These are phyloP conservation scores for Oryza nivara DNA, from an alignment of 176 grass and related monocot genomes.

Conservation along the genomic window DNA sequence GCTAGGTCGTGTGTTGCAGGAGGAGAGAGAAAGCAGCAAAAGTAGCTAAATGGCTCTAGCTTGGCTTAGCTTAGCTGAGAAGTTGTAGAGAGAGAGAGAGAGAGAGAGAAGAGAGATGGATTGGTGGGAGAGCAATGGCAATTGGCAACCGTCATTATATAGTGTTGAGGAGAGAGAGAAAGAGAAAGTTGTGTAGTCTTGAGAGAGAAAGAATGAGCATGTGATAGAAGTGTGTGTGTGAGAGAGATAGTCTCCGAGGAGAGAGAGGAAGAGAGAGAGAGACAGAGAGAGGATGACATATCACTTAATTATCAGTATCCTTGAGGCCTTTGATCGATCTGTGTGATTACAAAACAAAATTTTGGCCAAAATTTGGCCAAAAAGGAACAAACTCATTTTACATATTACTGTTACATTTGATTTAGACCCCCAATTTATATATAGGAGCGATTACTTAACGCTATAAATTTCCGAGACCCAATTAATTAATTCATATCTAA, in stretches of 20 bases:
- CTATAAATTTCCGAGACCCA: too few species aligned
- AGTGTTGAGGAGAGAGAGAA: not conserved
- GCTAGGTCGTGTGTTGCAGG: not conserved
- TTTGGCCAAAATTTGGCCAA: too few species aligned
- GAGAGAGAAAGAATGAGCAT: conserved; percentile 12
- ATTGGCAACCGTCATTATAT: conserved; percentile 41
- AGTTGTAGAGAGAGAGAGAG: conserved; percentile 2
- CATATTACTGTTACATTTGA: too few species aligned
- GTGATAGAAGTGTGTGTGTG: conserved; percentile 21
- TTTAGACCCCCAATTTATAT: too few species aligned
- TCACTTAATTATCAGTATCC: too few species aligned
- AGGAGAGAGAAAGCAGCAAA: not conserved
- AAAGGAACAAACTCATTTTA: too few species aligned
- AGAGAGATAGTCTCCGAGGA: not conserved
- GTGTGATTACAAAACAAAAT: too few species aligned
- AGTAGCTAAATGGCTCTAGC: not conserved
- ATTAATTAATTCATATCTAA: too few species aligned
- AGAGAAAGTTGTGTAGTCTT: not conserved
- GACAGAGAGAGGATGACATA: not conserved
- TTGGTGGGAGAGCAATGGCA: conserved; percentile 34
- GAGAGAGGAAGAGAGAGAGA: not conserved
- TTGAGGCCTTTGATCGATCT: too few species aligned
- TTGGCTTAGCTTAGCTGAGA: not conserved
- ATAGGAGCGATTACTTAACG: too few species aligned
- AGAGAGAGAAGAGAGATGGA: not conserved